Conservation (phyloP, 306 rosid genomes). For the Cicer yamashitae region DNA sequence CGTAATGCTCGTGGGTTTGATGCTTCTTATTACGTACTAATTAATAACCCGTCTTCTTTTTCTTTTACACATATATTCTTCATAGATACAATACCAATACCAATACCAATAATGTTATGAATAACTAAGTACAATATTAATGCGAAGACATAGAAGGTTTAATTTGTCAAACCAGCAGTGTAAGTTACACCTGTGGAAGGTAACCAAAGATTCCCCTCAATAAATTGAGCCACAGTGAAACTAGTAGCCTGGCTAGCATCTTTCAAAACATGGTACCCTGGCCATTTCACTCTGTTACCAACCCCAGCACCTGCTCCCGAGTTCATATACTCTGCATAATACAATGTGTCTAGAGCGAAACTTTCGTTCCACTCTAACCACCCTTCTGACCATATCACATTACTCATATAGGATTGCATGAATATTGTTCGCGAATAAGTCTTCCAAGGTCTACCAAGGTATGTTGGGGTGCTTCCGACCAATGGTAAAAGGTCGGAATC, state of each 20-base stretch:
- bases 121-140: constrained; percentile 31
- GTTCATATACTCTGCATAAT: constrained; percentile 75
- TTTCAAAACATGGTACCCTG: constrained; percentile 67
- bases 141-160: not conserved
- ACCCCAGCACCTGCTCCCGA: constrained; percentile 65
- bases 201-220: constrained; percentile 80
- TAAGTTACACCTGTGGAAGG: constrained; percentile 76
- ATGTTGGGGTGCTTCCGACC: constrained; percentile 49
- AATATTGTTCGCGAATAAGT: constrained; percentile 69
- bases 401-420: constrained; percentile 64
- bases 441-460: constrained; percentile 92
- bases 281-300: constrained; percentile 63
- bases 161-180: constrained; percentile 58
- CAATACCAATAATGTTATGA: not conserved
- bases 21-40: no score
- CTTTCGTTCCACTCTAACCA: constrained; percentile 84
- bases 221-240: constrained; percentile 68
- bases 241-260: constrained; percentile 50
- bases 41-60: not conserved
- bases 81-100: not conserved
- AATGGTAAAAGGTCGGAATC: constrained; percentile 58
- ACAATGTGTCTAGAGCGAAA: constrained; percentile 62
- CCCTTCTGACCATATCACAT: constrained; percentile 63
- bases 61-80: not conserved
- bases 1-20: no score